Evolutionary conservation across 2,329 filamentous ascomycete species (phyloP).

Genomic region (Lasiodiplodia sp.): DNA sequence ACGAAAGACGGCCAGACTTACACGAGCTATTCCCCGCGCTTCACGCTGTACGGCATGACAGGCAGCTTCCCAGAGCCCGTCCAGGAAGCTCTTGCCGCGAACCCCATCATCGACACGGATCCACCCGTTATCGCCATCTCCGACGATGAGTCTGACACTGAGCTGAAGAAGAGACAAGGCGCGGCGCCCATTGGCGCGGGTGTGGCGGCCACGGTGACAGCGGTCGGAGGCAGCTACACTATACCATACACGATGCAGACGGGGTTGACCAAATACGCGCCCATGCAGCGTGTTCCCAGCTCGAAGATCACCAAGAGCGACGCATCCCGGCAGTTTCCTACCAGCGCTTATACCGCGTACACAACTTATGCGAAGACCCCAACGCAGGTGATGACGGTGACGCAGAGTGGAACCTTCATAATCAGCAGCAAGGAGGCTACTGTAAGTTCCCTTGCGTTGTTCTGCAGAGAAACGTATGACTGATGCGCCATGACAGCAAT

Average conservation of each 20-base stretch:
- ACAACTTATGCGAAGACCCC: slow-evolving; percentile 44
- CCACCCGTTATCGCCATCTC: neutral
- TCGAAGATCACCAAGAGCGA: slow-evolving; percentile 65
- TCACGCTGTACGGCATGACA: slow-evolving; percentile 70
- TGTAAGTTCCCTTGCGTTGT: slow-evolving; percentile 45
- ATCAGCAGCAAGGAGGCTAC: slow-evolving; percentile 64
- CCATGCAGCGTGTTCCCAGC: slow-evolving; percentile 65
- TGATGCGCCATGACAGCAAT: slow-evolving; percentile 30
- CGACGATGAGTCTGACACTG: neutral
- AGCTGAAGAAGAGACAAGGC: slow-evolving; percentile 23
- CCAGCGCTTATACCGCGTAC: slow-evolving; percentile 61
- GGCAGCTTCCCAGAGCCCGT: slow-evolving; percentile 61
- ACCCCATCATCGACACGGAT: slow-evolving; percentile 8
- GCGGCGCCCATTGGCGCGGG: slow-evolving; percentile 32
- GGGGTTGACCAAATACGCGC: slow-evolving; percentile 66
- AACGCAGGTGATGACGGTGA: slow-evolving; percentile 59
- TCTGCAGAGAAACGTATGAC: neutral
- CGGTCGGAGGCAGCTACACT: slow-evolving; percentile 42
- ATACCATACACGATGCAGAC: slow-evolving; percentile 65
- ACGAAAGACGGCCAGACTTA: slow-evolving; percentile 62
- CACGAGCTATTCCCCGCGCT: slow-evolving; percentile 68
- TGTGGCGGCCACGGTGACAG: slow-evolving; percentile 35
- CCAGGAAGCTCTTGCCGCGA: slow-evolving; percentile 44
- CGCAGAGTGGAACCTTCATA: slow-evolving; percentile 59
- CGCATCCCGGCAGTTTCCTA: slow-evolving; percentile 60